A percentile compares a stretch with the other conserved stretches of the same genome.
These are phyloP conservation scores for Stylosanthes scabra DNA, from an alignment of 331 rosid genomes.

Conservation along the genomic window DNA sequence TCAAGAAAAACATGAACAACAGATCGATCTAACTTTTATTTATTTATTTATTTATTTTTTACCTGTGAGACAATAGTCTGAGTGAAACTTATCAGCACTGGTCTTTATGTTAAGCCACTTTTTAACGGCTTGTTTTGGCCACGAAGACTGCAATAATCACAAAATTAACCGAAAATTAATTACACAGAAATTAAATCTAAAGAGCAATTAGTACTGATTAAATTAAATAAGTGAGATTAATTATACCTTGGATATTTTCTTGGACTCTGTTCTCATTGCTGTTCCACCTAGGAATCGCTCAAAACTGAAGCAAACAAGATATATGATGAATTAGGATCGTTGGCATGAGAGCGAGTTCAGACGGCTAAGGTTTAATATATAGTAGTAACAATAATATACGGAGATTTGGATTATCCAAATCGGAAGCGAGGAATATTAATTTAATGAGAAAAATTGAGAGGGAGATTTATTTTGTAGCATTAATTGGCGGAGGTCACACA, in stretches of 20 bases:
- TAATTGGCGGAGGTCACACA: conserved; percentile 20
- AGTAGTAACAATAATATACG: background rate
- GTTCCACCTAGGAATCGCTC: conserved; percentile 36
- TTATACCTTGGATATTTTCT: conserved; percentile 69
- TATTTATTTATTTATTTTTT: conserved; percentile 15
- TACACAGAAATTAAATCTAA: background rate
- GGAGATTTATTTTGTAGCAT: background rate
- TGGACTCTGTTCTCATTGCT: conserved; percentile 66
- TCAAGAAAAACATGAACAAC: background rate
- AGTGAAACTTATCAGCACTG: conserved; percentile 51
- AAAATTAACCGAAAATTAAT: background rate
- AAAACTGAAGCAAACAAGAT: conserved; percentile 17
- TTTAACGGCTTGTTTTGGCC: conserved; percentile 65
- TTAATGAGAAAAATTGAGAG: background rate
- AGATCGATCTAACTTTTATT: too few relatives aligned
- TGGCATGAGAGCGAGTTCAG: conserved; percentile 1
- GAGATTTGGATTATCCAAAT: conserved; percentile 36
- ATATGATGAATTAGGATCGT: background rate
- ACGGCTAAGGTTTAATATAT: conserved; percentile 6
- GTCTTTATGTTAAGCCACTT: conserved; percentile 78
- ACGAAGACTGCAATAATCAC: conserved; percentile 52
- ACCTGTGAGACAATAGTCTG: conserved; percentile 56
- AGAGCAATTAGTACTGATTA: background rate
- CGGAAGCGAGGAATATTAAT: background rate
- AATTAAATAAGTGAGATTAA: background rate